Percentiles rank a stretch among this genome's conserved stretches.
These are phyloP conservation scores for Achlya hypogyna DNA, from an alignment of 352 stramenopile genomes.

Conservation along the genomic window DNA sequence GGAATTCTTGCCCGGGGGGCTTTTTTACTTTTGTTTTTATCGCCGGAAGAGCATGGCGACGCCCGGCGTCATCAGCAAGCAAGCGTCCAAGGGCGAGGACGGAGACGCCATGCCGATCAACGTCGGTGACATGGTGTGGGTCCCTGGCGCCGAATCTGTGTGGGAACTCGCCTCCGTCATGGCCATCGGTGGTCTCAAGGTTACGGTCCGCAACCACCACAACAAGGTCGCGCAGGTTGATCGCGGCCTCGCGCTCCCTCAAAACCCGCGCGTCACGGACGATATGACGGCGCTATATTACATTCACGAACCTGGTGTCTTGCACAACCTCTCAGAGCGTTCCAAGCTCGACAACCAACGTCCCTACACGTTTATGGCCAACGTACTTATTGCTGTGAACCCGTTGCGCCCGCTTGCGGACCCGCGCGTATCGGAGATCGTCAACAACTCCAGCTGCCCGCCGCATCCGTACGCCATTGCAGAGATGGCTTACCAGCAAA, in stretches of 20 bases:
- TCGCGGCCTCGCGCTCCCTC: slow-evolving; percentile 52
- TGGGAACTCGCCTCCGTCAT: slow-evolving; percentile 77
- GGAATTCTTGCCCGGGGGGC: slow-evolving; percentile 10
- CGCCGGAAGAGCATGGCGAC: slow-evolving; percentile 7
- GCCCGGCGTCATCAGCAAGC: slow-evolving; percentile 19
- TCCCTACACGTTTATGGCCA: slow-evolving; percentile 92
- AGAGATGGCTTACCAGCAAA: slow-evolving; percentile 88
- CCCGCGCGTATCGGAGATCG: slow-evolving; percentile 66
- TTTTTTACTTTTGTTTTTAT: slow-evolving; percentile 14
- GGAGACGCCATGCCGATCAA: slow-evolving; percentile 66
- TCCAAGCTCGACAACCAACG: slow-evolving; percentile 82
- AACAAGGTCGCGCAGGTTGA: slow-evolving; percentile 84
- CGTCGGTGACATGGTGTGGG: slow-evolving; percentile 61
- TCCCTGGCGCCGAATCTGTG: slow-evolving; percentile 57
- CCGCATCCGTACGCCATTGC: slow-evolving; percentile 83
- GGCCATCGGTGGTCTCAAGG: slow-evolving; percentile 78
- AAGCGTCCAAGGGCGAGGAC: slow-evolving; percentile 31
- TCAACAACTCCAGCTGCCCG: slow-evolving; percentile 56
- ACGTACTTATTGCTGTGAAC: slow-evolving; percentile 89
- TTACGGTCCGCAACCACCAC: slow-evolving; percentile 71
- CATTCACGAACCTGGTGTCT: slow-evolving; percentile 91
- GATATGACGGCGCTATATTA: slow-evolving; percentile 94
- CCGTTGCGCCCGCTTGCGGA: slow-evolving; percentile 76
- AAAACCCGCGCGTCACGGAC: slow-evolving; percentile 76
- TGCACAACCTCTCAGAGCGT: slow-evolving; percentile 92